Evolutionary conservation across 2,329 filamentous ascomycete species (phyloP).

Genomic region (Ilyonectria sp.): DNA sequence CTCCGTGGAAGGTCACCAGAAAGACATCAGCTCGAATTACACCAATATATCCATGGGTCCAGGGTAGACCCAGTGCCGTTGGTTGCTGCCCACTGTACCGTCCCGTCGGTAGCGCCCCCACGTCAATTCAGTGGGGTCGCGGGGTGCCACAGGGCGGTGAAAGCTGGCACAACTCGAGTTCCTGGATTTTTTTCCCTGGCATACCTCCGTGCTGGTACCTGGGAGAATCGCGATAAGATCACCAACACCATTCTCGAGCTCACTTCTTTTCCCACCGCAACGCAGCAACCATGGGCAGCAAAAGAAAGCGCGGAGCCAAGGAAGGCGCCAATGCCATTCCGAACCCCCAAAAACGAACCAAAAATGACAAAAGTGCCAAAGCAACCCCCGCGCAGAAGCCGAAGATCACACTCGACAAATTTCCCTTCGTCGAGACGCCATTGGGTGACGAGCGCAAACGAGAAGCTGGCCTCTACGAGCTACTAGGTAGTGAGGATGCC

Average conservation of each 20-base stretch:
- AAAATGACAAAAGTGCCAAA: conserved; percentile 46
- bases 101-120: conserved; percentile 13
- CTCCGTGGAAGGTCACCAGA: background rate
- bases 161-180: conserved; percentile 36
- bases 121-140: conserved; percentile 36
- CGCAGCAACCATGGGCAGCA: conserved; percentile 50
- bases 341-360: conserved; percentile 52
- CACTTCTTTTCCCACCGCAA: conserved; percentile 21
- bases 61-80: conserved; percentile 15
- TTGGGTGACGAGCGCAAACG: conserved; percentile 69
- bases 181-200: conserved; percentile 35
- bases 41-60: background rate
- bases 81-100: background rate
- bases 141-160: conserved; percentile 42
- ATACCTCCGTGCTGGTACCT: conserved; percentile 18
- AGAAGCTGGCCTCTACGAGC: conserved; percentile 73
- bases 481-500: conserved; percentile 72
- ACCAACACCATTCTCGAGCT: conserved; percentile 12
- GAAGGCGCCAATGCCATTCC: conserved; percentile 46
- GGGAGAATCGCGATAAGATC: conserved; percentile 30
- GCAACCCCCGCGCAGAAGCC: conserved; percentile 37
- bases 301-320: conserved; percentile 55
- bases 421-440: conserved; percentile 67
- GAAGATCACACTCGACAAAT: conserved; percentile 52
- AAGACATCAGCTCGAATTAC: background rate